Conservation (phyloP, 2,329 filamentous ascomycete genomes). For the Dothideomycetes sp. region DNA sequence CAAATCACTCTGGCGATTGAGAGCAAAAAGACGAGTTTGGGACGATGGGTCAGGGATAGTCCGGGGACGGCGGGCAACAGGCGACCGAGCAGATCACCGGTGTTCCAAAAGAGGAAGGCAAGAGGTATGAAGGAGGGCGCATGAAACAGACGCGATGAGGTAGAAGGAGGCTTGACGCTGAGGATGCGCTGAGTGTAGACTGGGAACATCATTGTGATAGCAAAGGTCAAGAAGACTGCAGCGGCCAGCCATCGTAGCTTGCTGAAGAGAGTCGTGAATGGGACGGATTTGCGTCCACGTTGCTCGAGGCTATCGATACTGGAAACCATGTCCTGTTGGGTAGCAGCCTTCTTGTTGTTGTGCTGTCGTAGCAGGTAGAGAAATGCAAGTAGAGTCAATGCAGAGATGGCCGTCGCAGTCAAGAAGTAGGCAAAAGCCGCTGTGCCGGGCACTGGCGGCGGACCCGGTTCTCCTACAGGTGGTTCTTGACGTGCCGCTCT, state of each 20-base stretch:
- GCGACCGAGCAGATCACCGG: slow-evolving; percentile 73
- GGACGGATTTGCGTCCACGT: slow-evolving; percentile 42
- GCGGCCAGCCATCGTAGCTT: slow-evolving; percentile 72
- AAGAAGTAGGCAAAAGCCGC: slow-evolving; percentile 88
- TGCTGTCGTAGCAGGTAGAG: slow-evolving; percentile 58
- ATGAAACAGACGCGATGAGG: slow-evolving; percentile 52
- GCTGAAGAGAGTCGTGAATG: slow-evolving; percentile 57
- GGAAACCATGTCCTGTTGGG: slow-evolving; percentile 10
- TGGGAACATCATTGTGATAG: slow-evolving; percentile 86
- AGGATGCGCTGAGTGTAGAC: slow-evolving; percentile 62
- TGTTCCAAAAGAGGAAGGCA: slow-evolving; percentile 87
- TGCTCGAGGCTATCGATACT: slow-evolving; percentile 11
- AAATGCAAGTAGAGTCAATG: slow-evolving; percentile 62
- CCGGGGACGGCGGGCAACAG: slow-evolving; percentile 53
- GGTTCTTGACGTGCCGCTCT: slow-evolving; percentile 26
- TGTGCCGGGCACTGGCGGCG: slow-evolving; percentile 44
- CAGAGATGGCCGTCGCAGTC: slow-evolving; percentile 70
- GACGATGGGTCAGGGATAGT: slow-evolving; percentile 51
- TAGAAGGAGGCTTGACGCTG: slow-evolving; percentile 32
- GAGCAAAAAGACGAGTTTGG: slow-evolving; percentile 58
- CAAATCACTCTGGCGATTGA: slow-evolving; percentile 59
- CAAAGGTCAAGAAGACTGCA: slow-evolving; percentile 74
- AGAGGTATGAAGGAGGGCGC: slow-evolving; percentile 78
- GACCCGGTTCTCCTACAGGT: slow-evolving; percentile 26
- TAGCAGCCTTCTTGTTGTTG: slow-evolving; percentile 18